Percentiles rank a stretch among this genome's conserved stretches.
Evolutionary conservation across 345 rosid genomes (phyloP).

Genomic region (Nephelium lappaceum): DNA sequence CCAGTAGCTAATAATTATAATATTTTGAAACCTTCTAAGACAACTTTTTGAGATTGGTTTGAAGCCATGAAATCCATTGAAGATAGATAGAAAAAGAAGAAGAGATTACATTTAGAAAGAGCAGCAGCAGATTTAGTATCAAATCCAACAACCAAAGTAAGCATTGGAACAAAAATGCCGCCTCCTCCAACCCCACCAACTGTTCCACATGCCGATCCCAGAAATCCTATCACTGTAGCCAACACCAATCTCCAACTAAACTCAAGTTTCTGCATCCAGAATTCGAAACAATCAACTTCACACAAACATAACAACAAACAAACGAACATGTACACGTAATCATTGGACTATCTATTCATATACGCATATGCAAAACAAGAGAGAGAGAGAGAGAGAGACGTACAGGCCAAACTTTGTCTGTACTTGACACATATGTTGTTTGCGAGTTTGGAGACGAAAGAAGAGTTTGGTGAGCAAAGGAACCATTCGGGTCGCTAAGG

Average conservation of each 20-base stretch:
- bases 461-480: not conserved
- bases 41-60: not conserved
- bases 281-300: no score
- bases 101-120: slow-evolving; percentile 74
- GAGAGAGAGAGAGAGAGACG: not conserved
- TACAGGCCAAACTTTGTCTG: slow-evolving; percentile 79
- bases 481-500: slow-evolving; percentile 22
- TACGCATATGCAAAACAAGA: not conserved
- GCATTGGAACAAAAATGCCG: slow-evolving; percentile 97
- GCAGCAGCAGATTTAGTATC: slow-evolving; percentile 98
- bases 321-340: not conserved
- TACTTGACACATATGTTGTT: slow-evolving; percentile 17
- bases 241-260: slow-evolving; percentile 64
- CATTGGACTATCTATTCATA: not conserved
- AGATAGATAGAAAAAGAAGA: not conserved
- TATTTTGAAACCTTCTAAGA: not conserved
- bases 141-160: slow-evolving; percentile 82
- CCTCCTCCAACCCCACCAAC: slow-evolving; percentile 99
- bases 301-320: not conserved
- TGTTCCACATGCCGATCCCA: slow-evolving; percentile 93
- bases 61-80: no score
- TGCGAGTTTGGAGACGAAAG: slow-evolving; percentile 1
- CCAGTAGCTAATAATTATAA: no score
- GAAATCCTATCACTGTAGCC: slow-evolving; percentile 81
- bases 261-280: slow-evolving; percentile 55